phyloP scores from a whole-genome alignment of 441 rosid species.

The Brassica balearica region DNA sequence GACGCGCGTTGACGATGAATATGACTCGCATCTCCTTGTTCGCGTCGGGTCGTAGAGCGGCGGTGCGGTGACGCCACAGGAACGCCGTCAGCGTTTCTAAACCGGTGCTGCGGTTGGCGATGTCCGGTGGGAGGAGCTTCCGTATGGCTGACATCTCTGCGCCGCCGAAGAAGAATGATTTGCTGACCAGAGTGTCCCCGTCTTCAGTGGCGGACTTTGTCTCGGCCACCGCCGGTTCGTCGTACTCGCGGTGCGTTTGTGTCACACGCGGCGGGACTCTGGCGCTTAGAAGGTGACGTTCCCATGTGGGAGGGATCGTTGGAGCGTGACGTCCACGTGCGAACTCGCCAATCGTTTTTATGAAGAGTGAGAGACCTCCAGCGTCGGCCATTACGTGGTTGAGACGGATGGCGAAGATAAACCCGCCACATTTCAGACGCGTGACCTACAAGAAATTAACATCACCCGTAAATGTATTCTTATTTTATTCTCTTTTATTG shows the following conservation, averaged over 20 bases:
- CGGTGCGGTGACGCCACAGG: conserved; percentile 55
- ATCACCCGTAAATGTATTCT: not conserved
- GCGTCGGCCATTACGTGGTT: conserved; percentile 43
- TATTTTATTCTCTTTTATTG: not conserved
- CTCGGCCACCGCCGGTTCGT: not conserved
- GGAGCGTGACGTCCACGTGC: conserved; percentile 29
- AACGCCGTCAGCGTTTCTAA: conserved; percentile 49
- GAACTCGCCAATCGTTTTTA: conserved; percentile 33
- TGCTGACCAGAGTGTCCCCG: conserved; percentile 10
- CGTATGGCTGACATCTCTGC: conserved; percentile 40
- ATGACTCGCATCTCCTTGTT: conserved; percentile 47
- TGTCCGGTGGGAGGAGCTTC: conserved; percentile 33
- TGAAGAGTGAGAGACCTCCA: conserved; percentile 30
- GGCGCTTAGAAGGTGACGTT: conserved; percentile 44
- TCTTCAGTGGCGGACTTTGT: not conserved
- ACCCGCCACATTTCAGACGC: conserved; percentile 49
- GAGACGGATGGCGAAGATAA: conserved; percentile 41
- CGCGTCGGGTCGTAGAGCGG: conserved; percentile 43
- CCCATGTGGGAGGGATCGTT: conserved; percentile 42
- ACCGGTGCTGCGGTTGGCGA: conserved; percentile 31
- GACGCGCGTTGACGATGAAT: conserved; percentile 32
- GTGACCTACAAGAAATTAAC: conserved; percentile 30
- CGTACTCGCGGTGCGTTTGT: conserved; percentile 47
- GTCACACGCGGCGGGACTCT: conserved; percentile 37
- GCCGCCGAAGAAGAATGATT: conserved; percentile 46